phyloP scores from a whole-genome alignment of 805 yeast species.

The Candida vaughaniae region DNA sequence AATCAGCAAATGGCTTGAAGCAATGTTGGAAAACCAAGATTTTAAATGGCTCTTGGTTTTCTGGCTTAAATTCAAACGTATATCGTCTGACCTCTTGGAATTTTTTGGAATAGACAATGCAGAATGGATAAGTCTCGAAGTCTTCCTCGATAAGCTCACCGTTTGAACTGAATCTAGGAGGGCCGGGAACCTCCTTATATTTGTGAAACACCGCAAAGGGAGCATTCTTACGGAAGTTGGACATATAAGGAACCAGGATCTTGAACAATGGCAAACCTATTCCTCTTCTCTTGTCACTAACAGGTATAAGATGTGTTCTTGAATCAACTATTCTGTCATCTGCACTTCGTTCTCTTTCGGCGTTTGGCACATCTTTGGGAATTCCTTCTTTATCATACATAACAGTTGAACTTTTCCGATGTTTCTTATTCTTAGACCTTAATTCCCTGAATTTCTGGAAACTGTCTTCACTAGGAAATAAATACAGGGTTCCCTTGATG shows the following conservation, averaged over 20 bases:
- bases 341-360: slow-evolving; percentile 1
- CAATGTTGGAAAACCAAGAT: slow-evolving; percentile 34
- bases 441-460: slow-evolving; percentile 28
- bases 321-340: slow-evolving; percentile 27
- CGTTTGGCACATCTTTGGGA: slow-evolving; percentile 11
- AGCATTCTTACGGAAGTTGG: slow-evolving; percentile 31
- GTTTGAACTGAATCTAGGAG: slow-evolving; percentile 10
- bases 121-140: slow-evolving; percentile 33
- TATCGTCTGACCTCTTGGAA: slow-evolving; percentile 27
- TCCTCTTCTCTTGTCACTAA: slow-evolving; percentile 30
- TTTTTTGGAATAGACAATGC: slow-evolving; percentile 30
- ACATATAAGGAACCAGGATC: slow-evolving; percentile 35
- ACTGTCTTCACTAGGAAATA: slow-evolving; percentile 31
- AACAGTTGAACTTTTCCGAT: slow-evolving; percentile 20
- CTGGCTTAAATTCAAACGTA: slow-evolving; percentile 25
- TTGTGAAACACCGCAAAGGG: slow-evolving; percentile 34
- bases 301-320: slow-evolving; percentile 32
- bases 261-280: slow-evolving; percentile 38
- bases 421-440: slow-evolving; percentile 20
- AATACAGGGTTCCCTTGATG: slow-evolving; percentile 24
- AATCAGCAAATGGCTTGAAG: slow-evolving; percentile 39
- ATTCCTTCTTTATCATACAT: slow-evolving; percentile 20
- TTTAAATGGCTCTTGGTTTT: slow-evolving; percentile 20
- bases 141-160: slow-evolving; percentile 21
- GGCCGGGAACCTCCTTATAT: slow-evolving; percentile 28